These are phyloP conservation scores for Mortierella sp. DNA, from an alignment of 371 early-diverging fungal genomes.

Conservation along the genomic window DNA sequence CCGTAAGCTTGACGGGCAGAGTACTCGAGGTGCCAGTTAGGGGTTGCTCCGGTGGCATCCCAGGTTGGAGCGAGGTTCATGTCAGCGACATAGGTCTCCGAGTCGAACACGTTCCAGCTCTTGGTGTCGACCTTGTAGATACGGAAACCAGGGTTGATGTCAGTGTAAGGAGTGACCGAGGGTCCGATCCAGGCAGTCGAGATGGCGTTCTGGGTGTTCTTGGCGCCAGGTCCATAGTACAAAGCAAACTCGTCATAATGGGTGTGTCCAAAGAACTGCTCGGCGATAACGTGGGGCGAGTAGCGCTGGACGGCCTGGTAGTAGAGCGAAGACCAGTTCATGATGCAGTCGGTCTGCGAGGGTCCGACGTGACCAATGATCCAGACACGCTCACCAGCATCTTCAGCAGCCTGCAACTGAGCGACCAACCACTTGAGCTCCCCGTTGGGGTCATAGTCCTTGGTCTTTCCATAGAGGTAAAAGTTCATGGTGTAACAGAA, in stretches of 20 bases:
- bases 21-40: slow-evolving; percentile 75
- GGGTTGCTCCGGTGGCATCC: slow-evolving; percentile 42
- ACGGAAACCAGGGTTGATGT: slow-evolving; percentile 71
- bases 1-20: slow-evolving; percentile 67
- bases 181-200: slow-evolving; percentile 68
- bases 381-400: slow-evolving; percentile 68
- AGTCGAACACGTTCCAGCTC: slow-evolving; percentile 70
- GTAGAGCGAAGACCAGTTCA: slow-evolving; percentile 71
- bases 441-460: slow-evolving; percentile 64
- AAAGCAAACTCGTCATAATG: slow-evolving; percentile 70
- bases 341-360: slow-evolving; percentile 66
- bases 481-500: slow-evolving; percentile 72
- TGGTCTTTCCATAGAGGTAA: slow-evolving; percentile 31
- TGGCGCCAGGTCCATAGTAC: slow-evolving; percentile 59
- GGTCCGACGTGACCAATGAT: slow-evolving; percentile 73
- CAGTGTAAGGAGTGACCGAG: slow-evolving; percentile 65
- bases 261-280: slow-evolving; percentile 75
- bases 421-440: slow-evolving; percentile 66
- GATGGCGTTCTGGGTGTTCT: slow-evolving; percentile 62
- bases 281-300: slow-evolving; percentile 72
- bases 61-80: slow-evolving; percentile 61
- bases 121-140: slow-evolving; percentile 67
- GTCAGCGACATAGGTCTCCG: slow-evolving; percentile 68
- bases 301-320: slow-evolving; percentile 73
- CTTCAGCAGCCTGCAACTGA: slow-evolving; percentile 71